Evolutionary conservation across 768 basidiomycete species (phyloP), one percentile per base, ranked within the genome.

Genomic region (Boletus rufocinnamomeus): DNA sequence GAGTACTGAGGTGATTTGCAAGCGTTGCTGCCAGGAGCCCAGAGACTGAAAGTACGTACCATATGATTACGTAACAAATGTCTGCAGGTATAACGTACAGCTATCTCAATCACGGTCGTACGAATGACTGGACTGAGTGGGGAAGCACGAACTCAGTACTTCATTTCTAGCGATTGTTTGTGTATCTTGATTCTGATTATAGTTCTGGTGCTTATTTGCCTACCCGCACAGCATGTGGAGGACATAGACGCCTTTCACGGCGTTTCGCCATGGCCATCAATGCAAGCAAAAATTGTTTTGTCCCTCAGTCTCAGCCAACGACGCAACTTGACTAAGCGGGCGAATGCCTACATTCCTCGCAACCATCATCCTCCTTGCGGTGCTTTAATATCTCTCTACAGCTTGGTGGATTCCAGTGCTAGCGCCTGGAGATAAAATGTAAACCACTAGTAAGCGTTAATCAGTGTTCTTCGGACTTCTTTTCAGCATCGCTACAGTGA

Each of bases 351-450:
- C 6, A 48, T 50, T 1, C 9, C 0, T 37, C 8, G 19, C 16
- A 17, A 30, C 35, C 16, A 38, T 38, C 28, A 2, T 37, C 6
- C 14, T 37, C 3, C 14, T 23, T 17, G 34, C 27, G 32, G 44
- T 21, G 8, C 16, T 16, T 52, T 40, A n/a, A 17, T 41, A 38
- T 53, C 2, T 52, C 34, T 57, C 55, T 54, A 69, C 68, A 69
- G 68, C 68, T 59, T 69, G 68, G 67, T 45, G 10, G 32, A 51
- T 35, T 65, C 63, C 68, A 59, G 63, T 52, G 37, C 32, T 14
- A 35, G 54, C 58, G 59, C 52, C 37, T 21, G 23, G 43, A 46
- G 28, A 43, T 53, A 37, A 51, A 54, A 52, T 54, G 54, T 50
- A 43, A 27, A 19, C 35, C 40, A n/a, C n/a, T n/a, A n/a, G n/a